Evolutionary conservation across 2,329 filamentous ascomycete species (phyloP), one percentile per base, ranked within the genome.

Genomic region (Thermothelomyces thermophilus): DNA sequence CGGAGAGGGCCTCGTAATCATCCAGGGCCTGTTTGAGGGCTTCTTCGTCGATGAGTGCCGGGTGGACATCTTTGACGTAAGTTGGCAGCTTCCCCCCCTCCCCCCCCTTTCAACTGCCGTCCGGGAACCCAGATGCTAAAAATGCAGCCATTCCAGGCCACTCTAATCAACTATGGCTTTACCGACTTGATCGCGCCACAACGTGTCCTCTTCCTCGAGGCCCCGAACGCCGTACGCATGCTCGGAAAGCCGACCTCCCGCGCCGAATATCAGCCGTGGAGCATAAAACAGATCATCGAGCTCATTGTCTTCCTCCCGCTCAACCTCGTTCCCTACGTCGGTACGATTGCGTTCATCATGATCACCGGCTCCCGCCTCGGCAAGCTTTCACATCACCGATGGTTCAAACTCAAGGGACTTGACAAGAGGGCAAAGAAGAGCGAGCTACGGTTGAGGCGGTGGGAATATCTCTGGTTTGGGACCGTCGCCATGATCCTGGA

Each of bases 391-490:
- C 90, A 96, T 60, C 93, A 90, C 73, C 76, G 93, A 51, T 96
- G 93, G 74, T 96, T 90, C 64, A 80, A 90, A 61, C 73, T 98
- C 42, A 75, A 83, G 35, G 87, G 84, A 0, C 74, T 94, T 56
- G 78, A 78, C 35, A 89, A 84, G 66, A 82, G 85, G 59, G 80
- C 94, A 63, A 76, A 82, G 56, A 87, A 87, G 60, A 72, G 72
- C 24, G 88, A 86, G 60, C 79, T 91, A 24, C 76, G 75, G 52
- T 73, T 73, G 37, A 77, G 85, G 46, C 74, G 80, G 54, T 87
- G 87, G 79, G 87, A 93, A 52, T 97, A 96, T 64, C 84, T 89
- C 13, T 95, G 88, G 88, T 96, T 97, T 63, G 93, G 93, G 14
- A 88, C 86, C 0, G 76, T 93, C 3, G 87, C 90, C 43, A 80